Conservation (phyloP, 805 yeast species). For the Cyberlindnera mississippiensis region DNA sequence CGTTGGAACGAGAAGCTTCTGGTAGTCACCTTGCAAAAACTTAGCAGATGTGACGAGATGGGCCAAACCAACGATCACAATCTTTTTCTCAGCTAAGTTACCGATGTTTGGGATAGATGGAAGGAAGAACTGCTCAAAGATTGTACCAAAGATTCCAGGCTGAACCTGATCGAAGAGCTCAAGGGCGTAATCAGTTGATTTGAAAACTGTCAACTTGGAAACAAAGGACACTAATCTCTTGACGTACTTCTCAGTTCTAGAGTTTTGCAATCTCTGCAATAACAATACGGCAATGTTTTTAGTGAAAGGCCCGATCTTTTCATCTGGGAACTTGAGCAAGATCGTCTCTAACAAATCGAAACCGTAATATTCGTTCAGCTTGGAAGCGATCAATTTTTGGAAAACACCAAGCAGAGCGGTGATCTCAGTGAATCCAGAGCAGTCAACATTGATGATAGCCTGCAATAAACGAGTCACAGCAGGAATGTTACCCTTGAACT, state of each 20-base stretch:
- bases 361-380: slow-evolving; percentile 74
- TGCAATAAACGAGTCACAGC: slow-evolving; percentile 80
- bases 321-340: slow-evolving; percentile 51
- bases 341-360: slow-evolving; percentile 79
- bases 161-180: slow-evolving; percentile 73
- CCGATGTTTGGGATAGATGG: slow-evolving; percentile 43
- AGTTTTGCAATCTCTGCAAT: slow-evolving; percentile 73
- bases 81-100: slow-evolving; percentile 52
- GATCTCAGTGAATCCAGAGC: slow-evolving; percentile 38
- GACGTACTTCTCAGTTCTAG: slow-evolving; percentile 78
- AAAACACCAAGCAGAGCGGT: slow-evolving; percentile 93
- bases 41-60: slow-evolving; percentile 36
- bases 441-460: slow-evolving; percentile 49
- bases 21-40: slow-evolving; percentile 38
- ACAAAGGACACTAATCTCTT: slow-evolving; percentile 66
- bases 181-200: slow-evolving; percentile 49
- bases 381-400: slow-evolving; percentile 87
- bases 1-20: slow-evolving; percentile 38
- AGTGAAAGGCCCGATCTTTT: slow-evolving; percentile 46
- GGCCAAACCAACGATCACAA: slow-evolving; percentile 47
- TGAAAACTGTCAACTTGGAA: slow-evolving; percentile 45
- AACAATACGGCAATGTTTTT: slow-evolving; percentile 74
- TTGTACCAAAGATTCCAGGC: slow-evolving; percentile 49
- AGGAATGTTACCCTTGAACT: slow-evolving; percentile 86
- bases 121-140: slow-evolving; percentile 36